Evolutionary conservation across 306 rosid genomes (phyloP).

Genomic region (Sesbania bispinosa): DNA sequence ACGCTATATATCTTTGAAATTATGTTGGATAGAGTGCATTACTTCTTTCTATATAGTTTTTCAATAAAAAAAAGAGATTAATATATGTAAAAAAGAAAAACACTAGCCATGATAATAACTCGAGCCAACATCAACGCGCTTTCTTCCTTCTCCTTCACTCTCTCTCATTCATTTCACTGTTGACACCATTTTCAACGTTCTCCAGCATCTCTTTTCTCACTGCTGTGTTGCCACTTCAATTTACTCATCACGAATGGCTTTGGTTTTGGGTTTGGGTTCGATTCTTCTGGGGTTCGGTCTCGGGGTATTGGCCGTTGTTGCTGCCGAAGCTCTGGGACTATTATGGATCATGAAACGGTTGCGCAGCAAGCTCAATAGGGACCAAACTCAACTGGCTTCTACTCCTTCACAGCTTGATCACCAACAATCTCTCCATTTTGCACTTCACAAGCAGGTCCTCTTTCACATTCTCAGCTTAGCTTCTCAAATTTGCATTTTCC

Average conservation of each 20-base stretch:
- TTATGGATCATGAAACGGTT: conserved; percentile 50
- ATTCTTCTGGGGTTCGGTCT: conserved; percentile 55
- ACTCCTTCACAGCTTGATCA: conserved; percentile 37
- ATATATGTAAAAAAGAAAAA: too few relatives aligned
- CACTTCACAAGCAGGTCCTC: conserved; percentile 56
- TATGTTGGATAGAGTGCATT: too few relatives aligned
- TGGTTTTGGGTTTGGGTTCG: conserved; percentile 21
- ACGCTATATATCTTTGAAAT: too few relatives aligned
- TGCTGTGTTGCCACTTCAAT: background rate
- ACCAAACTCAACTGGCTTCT: background rate
- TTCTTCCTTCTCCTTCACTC: background rate
- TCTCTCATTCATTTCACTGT: background rate
- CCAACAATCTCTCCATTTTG: conserved; percentile 57
- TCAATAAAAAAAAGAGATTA: too few relatives aligned
- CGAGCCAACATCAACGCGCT: conserved; percentile 17
- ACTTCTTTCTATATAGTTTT: too few relatives aligned
- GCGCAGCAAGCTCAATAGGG: conserved; percentile 31
- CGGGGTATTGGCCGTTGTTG: conserved; percentile 58
- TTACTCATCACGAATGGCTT: conserved; percentile 17
- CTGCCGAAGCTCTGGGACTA: conserved; percentile 48
- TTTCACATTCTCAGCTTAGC: background rate
- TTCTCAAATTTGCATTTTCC: background rate
- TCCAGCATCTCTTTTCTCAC: background rate
- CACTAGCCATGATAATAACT: too few relatives aligned
- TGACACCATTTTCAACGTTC: background rate